These are phyloP conservation scores for Hyaloperonospora arabidopsidis DNA, from an alignment of 352 stramenopile genomes.

Conservation along the genomic window DNA sequence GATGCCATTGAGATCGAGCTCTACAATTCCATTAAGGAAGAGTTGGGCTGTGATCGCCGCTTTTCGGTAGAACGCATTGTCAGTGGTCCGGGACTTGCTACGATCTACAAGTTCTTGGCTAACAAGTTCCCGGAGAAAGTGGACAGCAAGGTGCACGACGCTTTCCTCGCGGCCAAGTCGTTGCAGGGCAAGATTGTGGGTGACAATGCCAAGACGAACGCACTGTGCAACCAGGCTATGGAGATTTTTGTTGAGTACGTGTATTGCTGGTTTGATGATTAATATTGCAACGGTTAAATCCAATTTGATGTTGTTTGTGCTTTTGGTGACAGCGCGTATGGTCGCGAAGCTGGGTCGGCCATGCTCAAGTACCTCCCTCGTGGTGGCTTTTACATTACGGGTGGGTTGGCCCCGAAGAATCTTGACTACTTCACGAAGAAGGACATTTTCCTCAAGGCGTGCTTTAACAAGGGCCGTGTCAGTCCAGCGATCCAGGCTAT, in stretches of 20 bases:
- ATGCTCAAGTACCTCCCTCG: conserved; percentile 94
- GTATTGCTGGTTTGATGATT: neutral
- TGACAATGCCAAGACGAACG: conserved; percentile 76
- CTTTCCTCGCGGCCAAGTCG: conserved; percentile 52
- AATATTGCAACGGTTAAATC: neutral
- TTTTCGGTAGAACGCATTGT: conserved; percentile 95
- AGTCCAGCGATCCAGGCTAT: conserved; percentile 63
- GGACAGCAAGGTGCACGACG: conserved; percentile 65
- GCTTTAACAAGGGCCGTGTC: conserved; percentile 87
- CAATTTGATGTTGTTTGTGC: conserved; percentile 8
- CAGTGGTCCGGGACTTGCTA: conserved; percentile 90
- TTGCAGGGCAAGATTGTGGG: conserved; percentile 81
- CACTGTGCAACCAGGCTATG: conserved; percentile 85
- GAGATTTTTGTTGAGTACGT: conserved; percentile 91
- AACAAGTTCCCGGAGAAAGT: conserved; percentile 86
- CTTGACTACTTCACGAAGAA: conserved; percentile 88
- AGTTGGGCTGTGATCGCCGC: conserved; percentile 79
- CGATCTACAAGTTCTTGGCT: conserved; percentile 94
- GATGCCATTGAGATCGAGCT: conserved; percentile 84
- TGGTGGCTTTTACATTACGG: conserved; percentile 95
- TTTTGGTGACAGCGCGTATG: conserved; percentile 75
- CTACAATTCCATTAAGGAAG: conserved; percentile 74
- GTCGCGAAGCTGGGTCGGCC: conserved; percentile 89
- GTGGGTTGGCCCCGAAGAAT: conserved; percentile 95
- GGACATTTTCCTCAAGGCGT: conserved; percentile 71